Percentiles rank a stretch among this genome's conserved stretches.
Conservation (phyloP, 768 basidiomycete species). For the Multifurca ochricompacta region DNA sequence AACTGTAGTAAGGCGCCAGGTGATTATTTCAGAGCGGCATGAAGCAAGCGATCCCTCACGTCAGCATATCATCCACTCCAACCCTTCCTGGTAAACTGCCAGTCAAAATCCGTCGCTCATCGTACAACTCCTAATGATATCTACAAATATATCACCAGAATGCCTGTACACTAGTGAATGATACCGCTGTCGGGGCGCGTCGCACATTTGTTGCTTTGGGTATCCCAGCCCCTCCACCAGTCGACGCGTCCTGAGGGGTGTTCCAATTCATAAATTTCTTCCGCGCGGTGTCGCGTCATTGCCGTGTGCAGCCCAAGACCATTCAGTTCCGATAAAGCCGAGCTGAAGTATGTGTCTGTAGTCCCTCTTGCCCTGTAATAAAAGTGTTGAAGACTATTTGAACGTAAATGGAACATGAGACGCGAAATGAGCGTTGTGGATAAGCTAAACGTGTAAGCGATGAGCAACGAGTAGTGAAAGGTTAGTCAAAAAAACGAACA, state of each 20-base stretch:
- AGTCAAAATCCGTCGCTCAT: too few species aligned
- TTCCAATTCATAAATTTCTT: neutral
- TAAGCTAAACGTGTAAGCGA: neutral
- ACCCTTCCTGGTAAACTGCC: too few species aligned
- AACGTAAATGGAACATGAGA: neutral
- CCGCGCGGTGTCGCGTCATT: neutral
- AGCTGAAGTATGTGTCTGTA: neutral
- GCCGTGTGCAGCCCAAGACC: neutral
- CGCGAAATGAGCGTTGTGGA: slow-evolving; percentile 4
- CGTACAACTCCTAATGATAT: too few species aligned
- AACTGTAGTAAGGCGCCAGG: too few species aligned
- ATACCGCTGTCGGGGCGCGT: too few species aligned
- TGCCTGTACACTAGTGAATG: too few species aligned
- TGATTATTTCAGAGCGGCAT: too few species aligned
- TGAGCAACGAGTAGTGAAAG: neutral
- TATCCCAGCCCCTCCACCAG: slow-evolving; percentile 20
- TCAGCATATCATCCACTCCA: too few species aligned
- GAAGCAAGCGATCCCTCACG: too few species aligned
- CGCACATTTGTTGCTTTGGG: too few species aligned
- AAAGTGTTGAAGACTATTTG: neutral
- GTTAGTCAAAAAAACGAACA: neutral
- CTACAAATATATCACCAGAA: too few species aligned
- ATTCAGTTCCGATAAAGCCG: neutral
- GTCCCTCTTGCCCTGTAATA: neutral
- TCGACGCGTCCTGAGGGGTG: too few species aligned